A percentile compares a stretch with the other conserved stretches of the same genome.
Evolutionary conservation across 2,329 filamentous ascomycete genomes (phyloP).

Genomic region (Fusarium sp.): DNA sequence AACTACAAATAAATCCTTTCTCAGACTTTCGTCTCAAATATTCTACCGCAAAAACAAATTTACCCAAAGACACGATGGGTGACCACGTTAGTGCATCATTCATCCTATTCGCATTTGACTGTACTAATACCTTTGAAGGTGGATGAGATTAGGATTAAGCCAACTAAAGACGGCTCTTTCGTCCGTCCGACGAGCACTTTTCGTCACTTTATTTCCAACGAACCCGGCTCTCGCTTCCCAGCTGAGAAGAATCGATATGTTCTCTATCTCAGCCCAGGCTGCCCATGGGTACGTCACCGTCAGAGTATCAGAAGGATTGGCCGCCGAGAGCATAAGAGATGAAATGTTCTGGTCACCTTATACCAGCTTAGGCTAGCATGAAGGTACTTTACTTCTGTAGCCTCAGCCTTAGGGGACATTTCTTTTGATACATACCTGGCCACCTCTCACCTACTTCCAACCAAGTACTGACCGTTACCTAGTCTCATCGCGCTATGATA

Average conservation of each 20-base stretch:
- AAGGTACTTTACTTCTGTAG: too few relatives aligned
- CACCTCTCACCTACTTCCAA: too few relatives aligned
- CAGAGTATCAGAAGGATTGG: too few relatives aligned
- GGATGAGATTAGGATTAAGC: slow-evolving; percentile 16
- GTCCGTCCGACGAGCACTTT: slow-evolving; percentile 65
- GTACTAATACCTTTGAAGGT: not conserved
- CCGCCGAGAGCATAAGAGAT: too few relatives aligned
- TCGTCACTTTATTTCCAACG: slow-evolving; percentile 65
- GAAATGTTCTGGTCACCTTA: too few relatives aligned
- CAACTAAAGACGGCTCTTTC: slow-evolving; percentile 60
- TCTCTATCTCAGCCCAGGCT: slow-evolving; percentile 70
- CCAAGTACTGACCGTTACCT: too few relatives aligned
- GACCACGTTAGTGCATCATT: not conserved
- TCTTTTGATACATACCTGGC: too few relatives aligned
- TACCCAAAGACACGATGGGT: not conserved
- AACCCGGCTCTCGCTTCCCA: slow-evolving; percentile 64
- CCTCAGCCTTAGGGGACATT: too few relatives aligned
- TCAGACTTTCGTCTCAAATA: not conserved
- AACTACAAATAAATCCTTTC: fast-evolving
- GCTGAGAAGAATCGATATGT: slow-evolving; percentile 71
- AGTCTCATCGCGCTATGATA: slow-evolving; percentile 66
- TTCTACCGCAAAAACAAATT: fast-evolving
- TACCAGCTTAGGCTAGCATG: too few relatives aligned
- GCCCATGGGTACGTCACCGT: slow-evolving; percentile 67
- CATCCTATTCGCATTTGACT: fast-evolving